Base-by-base conservation (phyloP, 2,329 filamentous ascomycete genomes). In the Rhinocladiella mackenziei region DNA sequence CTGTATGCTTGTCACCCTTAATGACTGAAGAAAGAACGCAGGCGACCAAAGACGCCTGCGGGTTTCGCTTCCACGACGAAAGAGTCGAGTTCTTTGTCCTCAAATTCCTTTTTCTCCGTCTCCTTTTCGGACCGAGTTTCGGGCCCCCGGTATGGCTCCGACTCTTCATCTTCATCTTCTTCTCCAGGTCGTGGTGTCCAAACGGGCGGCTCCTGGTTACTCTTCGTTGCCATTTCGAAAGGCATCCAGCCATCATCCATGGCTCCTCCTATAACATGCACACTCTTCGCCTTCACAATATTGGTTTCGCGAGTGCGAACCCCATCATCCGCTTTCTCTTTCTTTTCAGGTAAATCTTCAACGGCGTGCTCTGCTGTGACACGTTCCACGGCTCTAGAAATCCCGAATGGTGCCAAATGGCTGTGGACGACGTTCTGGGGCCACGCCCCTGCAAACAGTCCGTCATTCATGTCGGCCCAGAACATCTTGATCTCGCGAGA, bases 391-490 rank as follows among this genome's bases (percentile, higher is more conserved):
- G 33, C 35, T 40, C 48, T 53, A 4, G 39, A 39, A 1, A 56
- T 39, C 10, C 46, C 46, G 25, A 49, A 61, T 19, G 59, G 58
- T 26, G 65, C 61, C 50, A 73, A 51, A 41, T 64, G 61, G 41
- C 65, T 68, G 48, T 73, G 70, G 5, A 61, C 54, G 33, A 72
- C 68, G 19, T 54, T 60, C n/a, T 59, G 56, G 8, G 69, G 67
- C 70, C 70, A 73, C 4, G 55, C 43, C 43, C 62, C 54, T 5
- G 70, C 70, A 62, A 84, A 80, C 47, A 58, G 60, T 19, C 68
- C 67, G 56, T 72, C 66, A 37, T 69, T 61, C 22, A 70, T 31
- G 56, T 73, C 67, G 11, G 61, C 63, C 70, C 70, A 73, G 42
- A 67, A 62, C 26, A 73, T 62, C 55, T 68, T 68, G 20, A 73